Conservation (phyloP, 441 rosid species). For the Euphorbia schlechtendalii region DNA sequence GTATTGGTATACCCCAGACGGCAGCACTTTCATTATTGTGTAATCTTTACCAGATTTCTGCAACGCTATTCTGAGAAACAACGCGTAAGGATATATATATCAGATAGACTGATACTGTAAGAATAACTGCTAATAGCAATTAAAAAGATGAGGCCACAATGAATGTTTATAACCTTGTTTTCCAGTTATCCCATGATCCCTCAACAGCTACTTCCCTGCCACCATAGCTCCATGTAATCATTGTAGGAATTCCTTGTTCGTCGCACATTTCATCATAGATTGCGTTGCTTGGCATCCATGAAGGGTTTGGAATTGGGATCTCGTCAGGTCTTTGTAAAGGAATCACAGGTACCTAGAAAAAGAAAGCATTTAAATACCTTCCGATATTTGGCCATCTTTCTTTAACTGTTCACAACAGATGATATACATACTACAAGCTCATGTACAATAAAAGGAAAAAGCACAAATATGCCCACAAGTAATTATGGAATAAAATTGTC, state of each 20-base stretch:
- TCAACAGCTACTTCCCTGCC: conserved; percentile 81
- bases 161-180: conserved; percentile 43
- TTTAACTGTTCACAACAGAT: neutral
- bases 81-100: conserved; percentile 11
- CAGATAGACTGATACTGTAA: neutral
- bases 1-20: conserved; percentile 89
- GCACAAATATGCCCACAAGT: neutral
- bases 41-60: conserved; percentile 93
- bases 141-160: neutral
- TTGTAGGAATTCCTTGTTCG: conserved; percentile 85
- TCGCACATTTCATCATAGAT: conserved; percentile 49
- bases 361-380: conserved; percentile 11
- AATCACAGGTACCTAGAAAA: conserved; percentile 63
- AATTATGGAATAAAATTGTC: neutral
- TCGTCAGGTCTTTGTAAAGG: conserved; percentile 90
- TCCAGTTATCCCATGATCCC: conserved; percentile 99
- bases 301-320: conserved; percentile 58
- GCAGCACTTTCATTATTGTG: conserved; percentile 87
- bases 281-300: conserved; percentile 48
- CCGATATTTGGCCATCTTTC: neutral
- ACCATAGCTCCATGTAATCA: conserved; percentile 89
- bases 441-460: neutral
- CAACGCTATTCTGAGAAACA: conserved; percentile 59
- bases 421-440: neutral
- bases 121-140: conserved; percentile 2